These are phyloP conservation scores for Mrakia frigida DNA, from an alignment of 768 basidiomycete species.

Conservation along the genomic window DNA sequence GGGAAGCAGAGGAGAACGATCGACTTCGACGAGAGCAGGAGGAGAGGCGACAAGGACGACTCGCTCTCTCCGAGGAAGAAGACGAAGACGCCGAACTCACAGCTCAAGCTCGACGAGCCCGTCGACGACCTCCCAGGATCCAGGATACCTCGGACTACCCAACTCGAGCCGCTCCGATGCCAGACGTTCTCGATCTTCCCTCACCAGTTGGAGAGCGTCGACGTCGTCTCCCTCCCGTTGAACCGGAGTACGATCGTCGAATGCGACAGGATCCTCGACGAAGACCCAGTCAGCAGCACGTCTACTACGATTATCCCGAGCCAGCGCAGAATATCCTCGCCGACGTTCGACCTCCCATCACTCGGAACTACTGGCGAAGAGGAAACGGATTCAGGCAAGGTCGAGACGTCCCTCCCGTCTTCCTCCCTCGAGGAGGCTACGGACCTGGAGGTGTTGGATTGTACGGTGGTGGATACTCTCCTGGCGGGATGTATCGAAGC, in stretches of 20 bases:
- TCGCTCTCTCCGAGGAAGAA: background rate
- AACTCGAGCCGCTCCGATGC: background rate
- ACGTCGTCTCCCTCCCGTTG: background rate
- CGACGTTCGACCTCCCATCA: background rate
- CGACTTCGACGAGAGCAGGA: background rate
- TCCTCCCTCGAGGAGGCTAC: background rate
- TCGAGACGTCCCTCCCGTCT: background rate
- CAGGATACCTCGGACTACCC: background rate
- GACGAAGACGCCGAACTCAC: background rate
- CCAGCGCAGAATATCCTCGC: background rate
- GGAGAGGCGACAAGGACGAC: background rate
- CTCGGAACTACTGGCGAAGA: background rate
- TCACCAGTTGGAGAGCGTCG: background rate
- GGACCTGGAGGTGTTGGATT: background rate
- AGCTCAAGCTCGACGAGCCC: constrained; percentile 6
- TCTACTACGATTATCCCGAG: background rate
- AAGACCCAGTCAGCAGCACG: background rate
- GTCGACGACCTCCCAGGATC: background rate
- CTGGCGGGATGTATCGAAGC: background rate
- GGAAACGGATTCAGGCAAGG: background rate
- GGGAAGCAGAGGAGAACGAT: constrained; percentile 9
- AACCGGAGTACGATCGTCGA: background rate
- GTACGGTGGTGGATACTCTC: background rate
- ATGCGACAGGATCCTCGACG: background rate
- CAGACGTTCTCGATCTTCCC: constrained; percentile 4